These are phyloP conservation scores for Amanita exitialis DNA, from an alignment of 768 basidiomycete species.

Conservation along the genomic window DNA sequence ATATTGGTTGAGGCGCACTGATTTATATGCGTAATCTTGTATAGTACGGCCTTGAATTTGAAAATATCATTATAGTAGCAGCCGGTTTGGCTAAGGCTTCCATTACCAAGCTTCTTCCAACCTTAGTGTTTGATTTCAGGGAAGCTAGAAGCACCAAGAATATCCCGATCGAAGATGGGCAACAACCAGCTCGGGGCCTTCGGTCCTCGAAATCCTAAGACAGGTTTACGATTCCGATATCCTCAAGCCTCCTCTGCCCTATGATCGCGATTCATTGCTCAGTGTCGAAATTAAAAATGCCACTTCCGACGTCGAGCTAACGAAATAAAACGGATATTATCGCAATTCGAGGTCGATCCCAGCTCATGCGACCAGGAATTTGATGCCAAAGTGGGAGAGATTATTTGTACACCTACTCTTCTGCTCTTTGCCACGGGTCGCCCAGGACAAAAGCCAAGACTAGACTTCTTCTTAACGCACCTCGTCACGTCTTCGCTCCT, in stretches of 20 bases:
- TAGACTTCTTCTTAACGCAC: conserved; percentile 56
- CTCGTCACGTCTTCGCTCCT: conserved; percentile 43
- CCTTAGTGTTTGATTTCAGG: conserved; percentile 22
- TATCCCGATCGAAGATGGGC: not conserved
- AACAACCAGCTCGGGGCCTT: conserved; percentile 17
- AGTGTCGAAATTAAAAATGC: conserved; percentile 23
- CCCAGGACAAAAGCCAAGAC: conserved; percentile 33
- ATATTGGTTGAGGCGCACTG: not conserved
- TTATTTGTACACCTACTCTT: conserved; percentile 36
- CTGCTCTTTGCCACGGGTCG: conserved; percentile 38
- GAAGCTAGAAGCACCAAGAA: conserved; percentile 2
- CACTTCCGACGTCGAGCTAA: conserved; percentile 24
- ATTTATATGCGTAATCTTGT: too few relatives aligned
- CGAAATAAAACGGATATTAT: conserved; percentile 35
- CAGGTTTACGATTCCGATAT: conserved; percentile 38
- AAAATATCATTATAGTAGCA: conserved; percentile 35
- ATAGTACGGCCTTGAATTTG: conserved; percentile 46
- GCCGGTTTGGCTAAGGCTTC: conserved; percentile 45
- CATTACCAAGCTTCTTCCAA: conserved; percentile 21
- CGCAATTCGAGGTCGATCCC: conserved; percentile 27
- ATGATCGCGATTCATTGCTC: conserved; percentile 35
- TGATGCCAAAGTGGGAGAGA: conserved; percentile 36
- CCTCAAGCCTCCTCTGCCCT: conserved; percentile 41
- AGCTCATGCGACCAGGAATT: conserved; percentile 22
- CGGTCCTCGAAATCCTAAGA: conserved; percentile 40